A percentile compares a stretch with the other conserved stretches of the same genome.
Conservation (phyloP, 2,329 filamentous ascomycete species). For the Aspergillus niger region DNA sequence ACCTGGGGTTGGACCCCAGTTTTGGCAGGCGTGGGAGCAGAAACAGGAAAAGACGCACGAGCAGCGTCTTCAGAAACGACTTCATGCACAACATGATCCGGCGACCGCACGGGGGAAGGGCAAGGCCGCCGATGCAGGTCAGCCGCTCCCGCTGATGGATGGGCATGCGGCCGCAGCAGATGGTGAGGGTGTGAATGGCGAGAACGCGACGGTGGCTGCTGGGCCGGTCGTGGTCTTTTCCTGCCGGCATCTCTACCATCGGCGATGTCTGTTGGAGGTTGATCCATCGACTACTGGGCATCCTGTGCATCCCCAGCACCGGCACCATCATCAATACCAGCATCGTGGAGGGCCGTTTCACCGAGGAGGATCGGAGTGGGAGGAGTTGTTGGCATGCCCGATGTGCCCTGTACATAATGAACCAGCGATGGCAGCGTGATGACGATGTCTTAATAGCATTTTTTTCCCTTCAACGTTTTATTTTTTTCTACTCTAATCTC, state of each 20-base stretch:
- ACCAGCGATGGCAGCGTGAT: constrained; percentile 18
- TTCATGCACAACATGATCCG: constrained; percentile 33
- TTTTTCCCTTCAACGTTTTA: not conserved
- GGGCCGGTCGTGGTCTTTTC: constrained; percentile 49
- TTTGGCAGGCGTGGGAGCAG: constrained; percentile 82
- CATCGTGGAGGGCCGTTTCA: not conserved
- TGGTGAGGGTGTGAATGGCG: constrained; percentile 10
- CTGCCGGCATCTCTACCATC: constrained; percentile 53
- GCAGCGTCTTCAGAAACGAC: constrained; percentile 31
- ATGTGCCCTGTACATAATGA: constrained; percentile 44
- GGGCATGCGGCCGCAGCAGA: constrained; percentile 19
- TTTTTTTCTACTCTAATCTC: too few species aligned
- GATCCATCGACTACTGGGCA: constrained; percentile 13
- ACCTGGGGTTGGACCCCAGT: constrained; percentile 72
- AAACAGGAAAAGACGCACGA: constrained; percentile 44
- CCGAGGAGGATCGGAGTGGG: constrained; percentile 30
- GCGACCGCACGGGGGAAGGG: constrained; percentile 39
- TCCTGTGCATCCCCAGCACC: constrained; percentile 11
- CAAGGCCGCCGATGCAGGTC: constrained; percentile 37
- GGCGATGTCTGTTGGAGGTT: constrained; percentile 44
- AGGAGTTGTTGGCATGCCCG: constrained; percentile 23
- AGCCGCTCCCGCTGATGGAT: constrained; percentile 18
- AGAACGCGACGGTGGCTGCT: constrained; percentile 10
- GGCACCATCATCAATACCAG: not conserved
- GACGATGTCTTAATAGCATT: constrained; percentile 2